A percentile compares a stretch with the other conserved stretches of the same genome.
phyloP scores from a whole-genome alignment of 2,329 filamentous ascomycete genomes.

The Colletotrichum chrysophilum region DNA sequence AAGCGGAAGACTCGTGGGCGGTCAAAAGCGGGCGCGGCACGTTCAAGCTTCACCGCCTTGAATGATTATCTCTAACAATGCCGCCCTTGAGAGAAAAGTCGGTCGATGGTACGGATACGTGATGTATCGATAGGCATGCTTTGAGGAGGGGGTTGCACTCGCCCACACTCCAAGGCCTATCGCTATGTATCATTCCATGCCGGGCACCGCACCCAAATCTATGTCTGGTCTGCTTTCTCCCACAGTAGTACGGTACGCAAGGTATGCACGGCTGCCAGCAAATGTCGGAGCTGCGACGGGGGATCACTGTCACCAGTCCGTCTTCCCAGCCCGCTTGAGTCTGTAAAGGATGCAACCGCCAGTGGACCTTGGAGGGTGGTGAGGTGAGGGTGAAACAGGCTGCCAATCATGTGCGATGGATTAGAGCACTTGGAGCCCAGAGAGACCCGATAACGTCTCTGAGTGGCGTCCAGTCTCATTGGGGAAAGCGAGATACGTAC shows the following conservation, averaged over 20 bases:
- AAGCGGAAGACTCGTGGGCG: neutral
- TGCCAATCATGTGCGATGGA: conserved; percentile 18
- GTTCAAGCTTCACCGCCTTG: neutral
- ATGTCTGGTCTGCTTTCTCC: neutral
- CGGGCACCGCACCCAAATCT: neutral
- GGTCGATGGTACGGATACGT: neutral
- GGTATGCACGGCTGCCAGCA: conserved; percentile 15
- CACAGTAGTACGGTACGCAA: neutral
- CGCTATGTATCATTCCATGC: neutral
- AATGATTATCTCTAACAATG: neutral
- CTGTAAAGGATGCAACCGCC: neutral
- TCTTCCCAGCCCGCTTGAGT: neutral
- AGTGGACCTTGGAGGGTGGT: neutral
- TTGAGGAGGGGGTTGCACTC: neutral
- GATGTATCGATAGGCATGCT: neutral
- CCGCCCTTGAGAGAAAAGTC: neutral
- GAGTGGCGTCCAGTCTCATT: neutral
- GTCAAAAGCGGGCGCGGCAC: neutral
- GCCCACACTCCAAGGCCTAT: neutral
- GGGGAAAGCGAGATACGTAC: neutral
- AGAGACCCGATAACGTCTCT: neutral
- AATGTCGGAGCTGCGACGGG: conserved; percentile 7
- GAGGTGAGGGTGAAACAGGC: neutral
- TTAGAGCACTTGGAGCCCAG: neutral
- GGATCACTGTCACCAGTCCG: neutral